These are phyloP conservation scores for Populus simonii DNA, from an alignment of 345 rosid species.

Conservation along the genomic window DNA sequence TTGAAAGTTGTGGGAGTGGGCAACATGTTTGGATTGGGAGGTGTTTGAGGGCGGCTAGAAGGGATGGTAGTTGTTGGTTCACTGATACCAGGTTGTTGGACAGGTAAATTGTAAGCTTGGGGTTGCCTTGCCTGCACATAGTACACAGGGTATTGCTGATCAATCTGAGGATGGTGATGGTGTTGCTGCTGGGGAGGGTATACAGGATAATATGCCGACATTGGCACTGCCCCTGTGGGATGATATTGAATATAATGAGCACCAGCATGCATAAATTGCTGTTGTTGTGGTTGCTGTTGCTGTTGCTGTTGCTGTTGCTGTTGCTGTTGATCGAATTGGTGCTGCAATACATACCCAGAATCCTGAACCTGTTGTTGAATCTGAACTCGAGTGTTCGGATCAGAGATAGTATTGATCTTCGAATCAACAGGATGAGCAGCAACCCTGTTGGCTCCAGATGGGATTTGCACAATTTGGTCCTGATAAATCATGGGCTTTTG, in stretches of 20 bases:
- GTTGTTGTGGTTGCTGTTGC: constrained; percentile 42
- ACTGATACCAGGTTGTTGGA: constrained; percentile 52
- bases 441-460: constrained; percentile 50
- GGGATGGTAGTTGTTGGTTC: constrained; percentile 49
- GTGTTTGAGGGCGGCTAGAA: constrained; percentile 52
- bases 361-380: constrained; percentile 41
- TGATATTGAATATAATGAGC: constrained; percentile 72
- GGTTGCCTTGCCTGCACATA: constrained; percentile 62
- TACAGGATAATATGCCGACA: constrained; percentile 62
- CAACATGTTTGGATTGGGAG: constrained; percentile 54
- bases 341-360: constrained; percentile 53
- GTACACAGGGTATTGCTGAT: constrained; percentile 81
- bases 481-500: constrained; percentile 64
- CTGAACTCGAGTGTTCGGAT: constrained; percentile 49
- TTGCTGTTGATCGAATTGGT: constrained; percentile 56
- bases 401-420: constrained; percentile 49
- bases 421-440: constrained; percentile 47
- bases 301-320: constrained; percentile 22
- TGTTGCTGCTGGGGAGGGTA: constrained; percentile 79
- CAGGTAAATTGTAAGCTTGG: constrained; percentile 56
- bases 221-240: constrained; percentile 56
- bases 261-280: constrained; percentile 67
- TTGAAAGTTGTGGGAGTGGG: constrained; percentile 48
- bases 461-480: constrained; percentile 59
- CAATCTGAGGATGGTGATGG: constrained; percentile 60